Conservation (phyloP, 2,329 filamentous ascomycete species). For the Basipetospora sp. region DNA sequence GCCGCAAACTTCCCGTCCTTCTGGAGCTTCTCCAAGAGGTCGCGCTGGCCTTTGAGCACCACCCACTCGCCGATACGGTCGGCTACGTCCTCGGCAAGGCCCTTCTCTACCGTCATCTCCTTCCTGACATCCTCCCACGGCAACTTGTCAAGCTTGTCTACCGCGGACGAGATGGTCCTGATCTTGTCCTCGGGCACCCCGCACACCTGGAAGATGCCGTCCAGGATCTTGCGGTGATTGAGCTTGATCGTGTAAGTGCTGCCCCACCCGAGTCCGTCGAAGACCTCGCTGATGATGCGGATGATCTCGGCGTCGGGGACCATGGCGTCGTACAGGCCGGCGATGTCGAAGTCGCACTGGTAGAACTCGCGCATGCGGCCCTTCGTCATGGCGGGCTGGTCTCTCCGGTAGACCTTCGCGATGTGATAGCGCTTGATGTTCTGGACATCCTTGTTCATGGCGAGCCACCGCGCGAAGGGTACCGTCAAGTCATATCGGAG, state of each 20-base stretch:
- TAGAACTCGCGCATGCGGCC: slow-evolving; percentile 93
- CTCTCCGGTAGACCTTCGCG: slow-evolving; percentile 56
- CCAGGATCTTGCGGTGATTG: slow-evolving; percentile 87
- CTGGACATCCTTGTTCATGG: slow-evolving; percentile 72
- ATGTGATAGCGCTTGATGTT: slow-evolving; percentile 91
- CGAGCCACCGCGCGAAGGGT: slow-evolving; percentile 80
- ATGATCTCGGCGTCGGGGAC: slow-evolving; percentile 83
- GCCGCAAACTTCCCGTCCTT: slow-evolving; percentile 51
- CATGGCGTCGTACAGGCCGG: slow-evolving; percentile 77
- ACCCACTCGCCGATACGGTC: slow-evolving; percentile 81
- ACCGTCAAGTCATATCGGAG: slow-evolving; percentile 80
- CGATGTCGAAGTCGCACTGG: slow-evolving; percentile 94
- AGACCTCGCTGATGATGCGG: slow-evolving; percentile 49
- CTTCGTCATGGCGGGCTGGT: slow-evolving; percentile 56
- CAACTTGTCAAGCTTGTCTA: slow-evolving; percentile 83
- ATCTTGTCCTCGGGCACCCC: slow-evolving; percentile 80
- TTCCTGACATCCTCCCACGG: slow-evolving; percentile 71
- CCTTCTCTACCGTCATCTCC: slow-evolving; percentile 90
- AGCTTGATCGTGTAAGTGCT: slow-evolving; percentile 66
- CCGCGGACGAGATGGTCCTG: slow-evolving; percentile 75
- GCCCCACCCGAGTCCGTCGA: slow-evolving; percentile 21
- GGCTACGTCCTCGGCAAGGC: slow-evolving; percentile 58
- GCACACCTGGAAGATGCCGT: slow-evolving; percentile 81
- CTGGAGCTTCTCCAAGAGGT: slow-evolving; percentile 57
- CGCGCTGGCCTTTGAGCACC: slow-evolving; percentile 57